Evolutionary conservation across 164 flowering plant species (phyloP).

Genomic region (Chimonanthus salicifolius): DNA sequence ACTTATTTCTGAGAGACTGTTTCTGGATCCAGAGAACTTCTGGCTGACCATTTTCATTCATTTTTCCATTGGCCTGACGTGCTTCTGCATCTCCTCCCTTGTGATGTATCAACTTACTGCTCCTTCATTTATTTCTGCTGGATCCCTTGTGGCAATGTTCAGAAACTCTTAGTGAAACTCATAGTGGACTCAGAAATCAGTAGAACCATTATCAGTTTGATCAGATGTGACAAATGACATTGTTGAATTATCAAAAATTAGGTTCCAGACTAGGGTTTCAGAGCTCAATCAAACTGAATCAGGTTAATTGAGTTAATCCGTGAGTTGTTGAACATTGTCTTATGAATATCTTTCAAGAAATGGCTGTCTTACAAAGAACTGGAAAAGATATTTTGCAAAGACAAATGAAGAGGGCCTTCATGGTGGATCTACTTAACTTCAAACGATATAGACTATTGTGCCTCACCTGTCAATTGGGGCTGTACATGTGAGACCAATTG

Average conservation of each 20-base stretch:
- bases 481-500: too few species aligned
- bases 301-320: background rate
- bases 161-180: background rate
- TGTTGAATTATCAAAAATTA: background rate
- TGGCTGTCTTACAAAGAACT: background rate
- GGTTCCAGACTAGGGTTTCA: background rate
- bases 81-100: slow-evolving; percentile 1
- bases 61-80: slow-evolving; percentile 54
- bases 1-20: slow-evolving; percentile 53
- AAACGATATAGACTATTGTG: background rate
- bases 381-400: background rate
- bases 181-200: background rate
- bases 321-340: background rate
- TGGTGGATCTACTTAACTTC: background rate
- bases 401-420: background rate
- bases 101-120: slow-evolving; percentile 47
- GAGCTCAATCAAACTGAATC: background rate
- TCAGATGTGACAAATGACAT: background rate
- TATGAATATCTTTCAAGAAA: too few species aligned
- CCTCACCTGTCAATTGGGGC: background rate
- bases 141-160: background rate
- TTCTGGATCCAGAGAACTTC: slow-evolving; percentile 63
- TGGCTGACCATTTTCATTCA: slow-evolving; percentile 67
- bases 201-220: background rate
- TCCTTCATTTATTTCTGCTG: slow-evolving; percentile 19